These are phyloP conservation scores for Beauveria australis DNA, from an alignment of 2,329 filamentous ascomycete genomes.

Conservation along the genomic window DNA sequence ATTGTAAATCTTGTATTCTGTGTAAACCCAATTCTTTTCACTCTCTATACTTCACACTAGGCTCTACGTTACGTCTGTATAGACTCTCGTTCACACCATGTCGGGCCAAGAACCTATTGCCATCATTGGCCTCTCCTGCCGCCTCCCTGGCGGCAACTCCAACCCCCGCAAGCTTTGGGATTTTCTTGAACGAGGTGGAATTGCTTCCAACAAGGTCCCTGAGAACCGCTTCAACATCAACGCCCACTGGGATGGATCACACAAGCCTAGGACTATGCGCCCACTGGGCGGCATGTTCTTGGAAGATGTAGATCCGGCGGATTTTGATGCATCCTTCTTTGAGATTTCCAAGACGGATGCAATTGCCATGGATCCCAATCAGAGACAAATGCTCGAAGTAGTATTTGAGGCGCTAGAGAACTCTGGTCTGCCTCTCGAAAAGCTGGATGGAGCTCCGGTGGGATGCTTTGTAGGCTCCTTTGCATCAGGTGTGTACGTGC, in stretches of 20 bases:
- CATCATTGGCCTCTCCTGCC: slow-evolving; percentile 34
- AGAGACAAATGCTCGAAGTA: slow-evolving; percentile 5
- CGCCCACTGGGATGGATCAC: slow-evolving; percentile 1
- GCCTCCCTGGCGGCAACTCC: slow-evolving; percentile 31
- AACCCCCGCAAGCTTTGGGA: slow-evolving; percentile 26
- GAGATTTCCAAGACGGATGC: slow-evolving; percentile 2
- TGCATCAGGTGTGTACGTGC: slow-evolving; percentile 11
- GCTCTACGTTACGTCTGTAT: background rate
- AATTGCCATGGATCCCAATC: background rate
- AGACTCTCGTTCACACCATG: background rate
- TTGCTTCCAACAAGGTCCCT: slow-evolving; percentile 22
- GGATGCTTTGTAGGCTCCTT: slow-evolving; percentile 21
- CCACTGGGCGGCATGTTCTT: slow-evolving; percentile 5
- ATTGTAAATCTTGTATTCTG: background rate
- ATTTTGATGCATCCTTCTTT: slow-evolving; percentile 3
- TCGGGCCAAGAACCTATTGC: slow-evolving; percentile 24
- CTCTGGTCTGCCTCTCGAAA: background rate
- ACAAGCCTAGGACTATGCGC: slow-evolving; percentile 1
- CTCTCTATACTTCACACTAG: background rate
- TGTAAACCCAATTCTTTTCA: background rate
- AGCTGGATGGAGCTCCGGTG: background rate
- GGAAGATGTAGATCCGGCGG: background rate
- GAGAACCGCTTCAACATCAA: slow-evolving; percentile 1
- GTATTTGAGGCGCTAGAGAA: slow-evolving; percentile 2
- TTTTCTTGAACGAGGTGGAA: slow-evolving; percentile 23